Percentiles rank a stretch among this genome's conserved stretches.
phyloP scores from a whole-genome alignment of 2,329 filamentous ascomycete species.

The Sarocladium oryzae region DNA sequence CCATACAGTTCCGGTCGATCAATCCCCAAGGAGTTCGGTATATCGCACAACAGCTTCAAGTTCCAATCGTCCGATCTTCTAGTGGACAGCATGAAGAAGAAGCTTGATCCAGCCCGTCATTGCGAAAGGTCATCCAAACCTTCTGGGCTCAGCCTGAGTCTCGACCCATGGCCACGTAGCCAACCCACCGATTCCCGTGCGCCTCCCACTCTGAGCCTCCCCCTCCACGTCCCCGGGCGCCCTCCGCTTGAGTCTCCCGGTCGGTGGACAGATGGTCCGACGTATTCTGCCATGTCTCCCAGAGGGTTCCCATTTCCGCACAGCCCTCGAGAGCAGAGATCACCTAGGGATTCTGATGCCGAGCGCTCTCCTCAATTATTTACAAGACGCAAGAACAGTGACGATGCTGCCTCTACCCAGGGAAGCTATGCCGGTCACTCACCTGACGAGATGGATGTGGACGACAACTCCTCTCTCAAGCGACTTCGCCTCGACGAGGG shows the following conservation, averaged over 20 bases:
- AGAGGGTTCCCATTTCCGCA: conserved; percentile 36
- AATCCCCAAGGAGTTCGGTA: conserved; percentile 36
- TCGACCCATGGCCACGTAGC: conserved; percentile 31
- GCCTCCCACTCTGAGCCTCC: conserved; percentile 32
- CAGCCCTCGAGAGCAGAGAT: conserved; percentile 33
- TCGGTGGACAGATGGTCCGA: conserved; percentile 38
- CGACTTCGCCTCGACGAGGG: conserved; percentile 44
- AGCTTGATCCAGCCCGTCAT: conserved; percentile 40
- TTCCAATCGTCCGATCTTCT: conserved; percentile 42
- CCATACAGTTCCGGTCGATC: conserved; percentile 34
- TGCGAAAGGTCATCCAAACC: not conserved
- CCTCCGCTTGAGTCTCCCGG: conserved; percentile 39
- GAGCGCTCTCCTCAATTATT: conserved; percentile 42
- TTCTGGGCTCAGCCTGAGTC: conserved; percentile 30
- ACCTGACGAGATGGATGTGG: conserved; percentile 41
- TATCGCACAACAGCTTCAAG: conserved; percentile 43
- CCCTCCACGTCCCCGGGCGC: conserved; percentile 31
- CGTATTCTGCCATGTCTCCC: conserved; percentile 42
- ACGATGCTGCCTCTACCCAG: conserved; percentile 41
- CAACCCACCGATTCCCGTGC: conserved; percentile 32
- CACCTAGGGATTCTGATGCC: conserved; percentile 37
- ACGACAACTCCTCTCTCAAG: conserved; percentile 44
- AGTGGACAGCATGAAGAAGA: conserved; percentile 46
- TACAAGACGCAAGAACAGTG: conserved; percentile 44
- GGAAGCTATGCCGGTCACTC: conserved; percentile 35